Evolutionary conservation across 139 green algal genomes (phyloP), one percentile per base, ranked within the genome.

Genomic region (Pseudopediastrum boryanum): DNA sequence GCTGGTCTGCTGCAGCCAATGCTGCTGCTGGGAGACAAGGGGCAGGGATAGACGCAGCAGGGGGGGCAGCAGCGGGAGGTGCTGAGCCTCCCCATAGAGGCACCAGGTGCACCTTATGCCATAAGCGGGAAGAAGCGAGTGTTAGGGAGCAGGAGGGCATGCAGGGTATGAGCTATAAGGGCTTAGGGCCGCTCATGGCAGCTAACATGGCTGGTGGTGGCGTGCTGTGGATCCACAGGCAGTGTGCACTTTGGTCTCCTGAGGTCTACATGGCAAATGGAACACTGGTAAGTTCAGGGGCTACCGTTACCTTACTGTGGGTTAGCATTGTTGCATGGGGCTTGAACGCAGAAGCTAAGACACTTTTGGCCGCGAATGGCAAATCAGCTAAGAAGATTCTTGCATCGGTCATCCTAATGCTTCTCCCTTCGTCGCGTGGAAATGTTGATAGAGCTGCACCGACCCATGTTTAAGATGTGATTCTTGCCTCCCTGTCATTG

Each of bases 201-300:
- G 71, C 83, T 39, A 46, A 44, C 52, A 54, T 78, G 67, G 1
- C n/a, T 10, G 33, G 33, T 2, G 36, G 31, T 38, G 44, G 35
- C 10, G 59, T 81, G 25, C 38, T 46, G n/a, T 93, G 88, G 89
- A 73, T 92, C 21, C 90, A 95, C 77, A 69, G 83, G 41, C 88
- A 94, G 71, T 95, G 90, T 69, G 87, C 85, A 9, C 70, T 83
- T 52, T 95, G 91, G 91, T 93, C 84, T 3, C 83, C 87, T 7
- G 90, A 93, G 48, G 89, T 94, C 1, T 70, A 69, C 61, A 35
- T 35, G n/a, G n/a, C n/a, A n/a, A n/a, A n/a, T n/a, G n/a, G n/a
- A n/a, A n/a, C n/a, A n/a, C n/a, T n/a, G n/a, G n/a, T n/a, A n/a
- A n/a, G n/a, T n/a, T 31, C 29, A n/a, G 19, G 29, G 21, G 10